Percentiles rank a stretch among this genome's conserved stretches.
Conservation (phyloP, 495 filamentous ascomycete genomes). For the Wilcoxina mikolae region DNA sequence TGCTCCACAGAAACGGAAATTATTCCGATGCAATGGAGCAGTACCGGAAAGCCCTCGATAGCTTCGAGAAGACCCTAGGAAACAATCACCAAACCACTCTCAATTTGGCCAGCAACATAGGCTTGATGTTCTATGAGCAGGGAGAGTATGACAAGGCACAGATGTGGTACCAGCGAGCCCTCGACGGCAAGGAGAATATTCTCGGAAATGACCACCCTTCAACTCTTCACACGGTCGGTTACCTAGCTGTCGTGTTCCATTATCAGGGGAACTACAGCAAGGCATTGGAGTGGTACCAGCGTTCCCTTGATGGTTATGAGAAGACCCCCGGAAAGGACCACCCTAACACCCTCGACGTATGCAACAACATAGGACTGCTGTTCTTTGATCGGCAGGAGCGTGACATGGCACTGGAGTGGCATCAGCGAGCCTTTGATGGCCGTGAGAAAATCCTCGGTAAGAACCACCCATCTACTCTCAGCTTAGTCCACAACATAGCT, state of each 20-base stretch:
- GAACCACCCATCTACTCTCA: constrained; percentile 19
- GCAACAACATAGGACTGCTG: constrained; percentile 13
- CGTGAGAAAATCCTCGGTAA: constrained; percentile 16
- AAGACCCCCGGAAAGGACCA: constrained; percentile 18
- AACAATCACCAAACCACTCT: constrained; percentile 18
- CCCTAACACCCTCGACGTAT: constrained; percentile 12
- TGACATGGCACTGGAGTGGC: constrained; percentile 6
- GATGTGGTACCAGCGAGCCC: constrained; percentile 21
- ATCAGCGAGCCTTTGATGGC: constrained; percentile 2
- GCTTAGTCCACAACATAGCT: constrained; percentile 9
- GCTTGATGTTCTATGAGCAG: constrained; percentile 9
- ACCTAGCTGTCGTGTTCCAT: constrained; percentile 23
- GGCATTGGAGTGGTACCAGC: constrained; percentile 6
- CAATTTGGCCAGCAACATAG: constrained; percentile 7
- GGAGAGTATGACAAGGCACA: constrained; percentile 20
- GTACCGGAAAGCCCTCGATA: constrained; percentile 8
- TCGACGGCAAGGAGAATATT: constrained; percentile 30
- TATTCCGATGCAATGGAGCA: constrained; percentile 9
- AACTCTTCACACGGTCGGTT: constrained; percentile 33
- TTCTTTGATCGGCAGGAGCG: not conserved
- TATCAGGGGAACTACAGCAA: constrained; percentile 2
- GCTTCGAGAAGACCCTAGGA: constrained; percentile 15
- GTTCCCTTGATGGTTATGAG: constrained; percentile 6
- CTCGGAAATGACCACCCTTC: constrained; percentile 31
- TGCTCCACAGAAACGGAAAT: constrained; percentile 6